Conservation (phyloP, 495 filamentous ascomycete species). For the Trichocladium antarcticum region DNA sequence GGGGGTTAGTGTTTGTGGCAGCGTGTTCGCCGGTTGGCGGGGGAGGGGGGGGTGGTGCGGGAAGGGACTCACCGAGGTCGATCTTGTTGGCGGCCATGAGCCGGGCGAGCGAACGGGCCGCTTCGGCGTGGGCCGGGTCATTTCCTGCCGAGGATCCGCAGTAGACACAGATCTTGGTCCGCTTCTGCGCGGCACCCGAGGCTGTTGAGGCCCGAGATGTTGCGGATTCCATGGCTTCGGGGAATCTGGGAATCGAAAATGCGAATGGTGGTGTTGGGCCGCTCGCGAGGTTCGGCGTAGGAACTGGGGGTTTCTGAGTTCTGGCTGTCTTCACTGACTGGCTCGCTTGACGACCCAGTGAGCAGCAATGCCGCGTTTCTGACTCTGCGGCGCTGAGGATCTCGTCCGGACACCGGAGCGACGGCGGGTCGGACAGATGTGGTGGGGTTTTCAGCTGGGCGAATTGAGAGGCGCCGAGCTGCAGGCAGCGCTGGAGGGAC, state of each 20-base stretch:
- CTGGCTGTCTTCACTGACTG: background rate
- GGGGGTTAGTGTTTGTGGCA: background rate
- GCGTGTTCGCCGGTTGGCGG: background rate
- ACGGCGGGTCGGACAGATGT: slow-evolving; percentile 4
- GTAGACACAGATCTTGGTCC: slow-evolving; percentile 59
- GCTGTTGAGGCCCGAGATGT: slow-evolving; percentile 25
- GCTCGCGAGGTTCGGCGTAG: background rate
- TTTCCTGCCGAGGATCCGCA: slow-evolving; percentile 69
- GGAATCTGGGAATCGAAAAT: background rate
- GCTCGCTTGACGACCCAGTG: background rate
- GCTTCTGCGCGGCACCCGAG: slow-evolving; percentile 23
- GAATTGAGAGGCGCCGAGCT: background rate
- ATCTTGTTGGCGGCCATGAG: slow-evolving; percentile 64
- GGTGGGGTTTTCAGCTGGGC: background rate
- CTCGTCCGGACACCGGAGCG: background rate
- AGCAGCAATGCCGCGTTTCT: slow-evolving; percentile 4
- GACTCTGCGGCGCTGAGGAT: background rate
- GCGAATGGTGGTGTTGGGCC: background rate
- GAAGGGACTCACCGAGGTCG: slow-evolving; percentile 43
- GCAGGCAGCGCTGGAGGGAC: background rate
- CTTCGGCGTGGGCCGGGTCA: slow-evolving; percentile 55
- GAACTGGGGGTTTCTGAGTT: background rate
- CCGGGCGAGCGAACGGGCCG: slow-evolving; percentile 66
- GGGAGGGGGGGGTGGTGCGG: background rate
- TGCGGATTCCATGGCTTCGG: slow-evolving; percentile 31